Evolutionary conservation across 2,329 filamentous ascomycete genomes (phyloP).

Genomic region (Raffaelea ambrosiae): DNA sequence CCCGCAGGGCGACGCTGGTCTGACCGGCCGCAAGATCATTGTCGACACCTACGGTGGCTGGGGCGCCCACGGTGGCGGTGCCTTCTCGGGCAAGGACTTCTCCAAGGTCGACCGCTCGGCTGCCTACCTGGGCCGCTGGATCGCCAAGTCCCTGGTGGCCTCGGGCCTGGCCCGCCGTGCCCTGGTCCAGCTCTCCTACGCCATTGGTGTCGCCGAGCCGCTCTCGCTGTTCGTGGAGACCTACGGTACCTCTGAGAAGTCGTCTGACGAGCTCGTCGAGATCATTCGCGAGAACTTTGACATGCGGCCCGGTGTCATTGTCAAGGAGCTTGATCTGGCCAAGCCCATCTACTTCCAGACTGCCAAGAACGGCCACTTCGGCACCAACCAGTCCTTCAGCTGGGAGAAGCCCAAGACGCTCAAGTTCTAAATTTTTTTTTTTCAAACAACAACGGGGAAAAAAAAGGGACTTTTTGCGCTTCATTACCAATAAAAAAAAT

Average conservation of each 20-base stretch:
- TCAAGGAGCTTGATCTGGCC: constrained; percentile 89
- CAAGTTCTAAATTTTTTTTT: constrained; percentile 59
- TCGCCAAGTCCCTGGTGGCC: constrained; percentile 93
- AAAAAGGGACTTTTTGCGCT: neutral
- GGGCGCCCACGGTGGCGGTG: constrained; percentile 99
- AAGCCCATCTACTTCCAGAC: constrained; percentile 98
- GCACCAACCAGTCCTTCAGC: constrained; percentile 89
- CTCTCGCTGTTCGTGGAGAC: constrained; percentile 96
- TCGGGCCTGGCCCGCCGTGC: constrained; percentile 84
- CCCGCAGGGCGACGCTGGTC: constrained; percentile 95
- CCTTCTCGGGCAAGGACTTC: constrained; percentile 99
- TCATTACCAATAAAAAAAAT: too few relatives aligned
- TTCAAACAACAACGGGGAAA: too few relatives aligned
- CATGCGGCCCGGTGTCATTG: constrained; percentile 95
- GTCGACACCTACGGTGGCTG: constrained; percentile 99
- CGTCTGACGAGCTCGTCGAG: constrained; percentile 84
- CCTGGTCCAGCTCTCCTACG: constrained; percentile 97
- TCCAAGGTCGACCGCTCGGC: constrained; percentile 99
- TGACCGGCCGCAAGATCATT: constrained; percentile 98
- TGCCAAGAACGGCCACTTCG: constrained; percentile 99
- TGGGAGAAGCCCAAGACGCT: constrained; percentile 98
- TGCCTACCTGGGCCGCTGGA: constrained; percentile 95
- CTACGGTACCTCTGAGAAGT: constrained; percentile 88
- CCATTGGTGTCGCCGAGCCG: constrained; percentile 96
- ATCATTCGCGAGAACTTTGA: constrained; percentile 97